A percentile compares a stretch with the other conserved stretches of the same genome.
Conservation (phyloP, 2,329 filamentous ascomycete genomes). For the Talaromyces piceae region DNA sequence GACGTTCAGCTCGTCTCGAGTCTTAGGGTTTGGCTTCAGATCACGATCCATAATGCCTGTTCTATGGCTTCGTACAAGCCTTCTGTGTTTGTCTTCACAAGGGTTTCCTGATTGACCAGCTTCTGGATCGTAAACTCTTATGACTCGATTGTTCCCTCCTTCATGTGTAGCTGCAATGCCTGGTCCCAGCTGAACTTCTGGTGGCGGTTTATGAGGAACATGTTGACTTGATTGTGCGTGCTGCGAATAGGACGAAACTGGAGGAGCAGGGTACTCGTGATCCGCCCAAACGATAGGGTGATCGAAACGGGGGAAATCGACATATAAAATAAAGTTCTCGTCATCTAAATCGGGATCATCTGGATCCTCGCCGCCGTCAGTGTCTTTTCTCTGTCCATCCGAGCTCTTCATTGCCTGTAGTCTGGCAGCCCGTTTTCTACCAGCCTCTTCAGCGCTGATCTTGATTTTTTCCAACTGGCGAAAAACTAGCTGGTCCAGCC, state of each 20-base stretch:
- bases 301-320: conserved; percentile 91
- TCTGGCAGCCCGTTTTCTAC: conserved; percentile 47
- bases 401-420: conserved; percentile 28
- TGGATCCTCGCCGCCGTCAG: conserved; percentile 33
- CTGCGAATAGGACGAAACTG: conserved; percentile 67
- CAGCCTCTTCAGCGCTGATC: conserved; percentile 56
- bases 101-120: conserved; percentile 85
- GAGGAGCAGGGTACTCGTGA: conserved; percentile 80
- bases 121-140: conserved; percentile 89
- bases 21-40: conserved; percentile 90
- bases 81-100: conserved; percentile 87
- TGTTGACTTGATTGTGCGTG: conserved; percentile 58
- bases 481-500: conserved; percentile 93
- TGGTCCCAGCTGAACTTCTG: conserved; percentile 82
- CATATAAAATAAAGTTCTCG: conserved; percentile 70
- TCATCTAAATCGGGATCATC: conserved; percentile 41
- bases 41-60: conserved; percentile 94
- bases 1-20: conserved; percentile 83
- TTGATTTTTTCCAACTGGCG: conserved; percentile 76
- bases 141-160: conserved; percentile 50
- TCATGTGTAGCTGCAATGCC: conserved; percentile 67
- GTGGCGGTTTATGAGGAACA: conserved; percentile 67
- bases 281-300: conserved; percentile 94
- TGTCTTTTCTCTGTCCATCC: conserved; percentile 24
- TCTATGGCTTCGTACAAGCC: conserved; percentile 82